These are phyloP conservation scores for Abrus pulchellus DNA, from an alignment of 306 rosid genomes.

Conservation along the genomic window DNA sequence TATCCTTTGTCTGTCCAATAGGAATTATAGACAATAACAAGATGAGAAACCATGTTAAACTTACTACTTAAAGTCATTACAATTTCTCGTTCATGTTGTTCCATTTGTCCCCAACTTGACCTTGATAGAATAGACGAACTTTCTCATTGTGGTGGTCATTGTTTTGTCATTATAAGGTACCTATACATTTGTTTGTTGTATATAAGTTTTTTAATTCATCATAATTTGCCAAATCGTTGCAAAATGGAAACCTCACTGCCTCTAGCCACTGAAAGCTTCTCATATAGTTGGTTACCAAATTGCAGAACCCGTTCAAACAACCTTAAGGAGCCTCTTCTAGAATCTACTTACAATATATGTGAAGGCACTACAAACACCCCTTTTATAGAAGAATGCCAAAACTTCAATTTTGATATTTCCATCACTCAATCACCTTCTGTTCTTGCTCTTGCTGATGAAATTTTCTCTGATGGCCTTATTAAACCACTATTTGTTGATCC, in stretches of 20 bases:
- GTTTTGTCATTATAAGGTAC: conserved; percentile 53
- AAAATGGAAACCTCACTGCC: conserved; percentile 57
- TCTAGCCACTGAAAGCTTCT: conserved; percentile 72
- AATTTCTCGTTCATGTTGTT: conserved; percentile 45
- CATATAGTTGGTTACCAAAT: conserved; percentile 63
- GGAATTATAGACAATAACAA: conserved; percentile 37
- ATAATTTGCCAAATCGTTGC: conserved; percentile 25
- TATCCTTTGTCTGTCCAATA: conserved; percentile 29
- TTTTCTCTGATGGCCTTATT: conserved; percentile 63
- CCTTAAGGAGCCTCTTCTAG: conserved; percentile 28
- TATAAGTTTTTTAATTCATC: conserved; percentile 39
- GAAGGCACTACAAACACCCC: conserved; percentile 35
- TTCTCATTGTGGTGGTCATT: conserved; percentile 49
- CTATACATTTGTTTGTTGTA: conserved; percentile 44
- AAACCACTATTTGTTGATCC: conserved; percentile 47
- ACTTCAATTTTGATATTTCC: conserved; percentile 59
- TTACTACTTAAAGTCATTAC: conserved; percentile 37
- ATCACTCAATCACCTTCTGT: conserved; percentile 5
- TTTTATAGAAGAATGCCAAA: conserved; percentile 43
- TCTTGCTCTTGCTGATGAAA: conserved; percentile 67
- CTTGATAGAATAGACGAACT: conserved; percentile 55
- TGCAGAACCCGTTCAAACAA: conserved; percentile 23
- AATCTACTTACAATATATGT: background rate
- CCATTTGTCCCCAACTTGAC: conserved; percentile 60
- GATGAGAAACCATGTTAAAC: conserved; percentile 40